Conservation (phyloP, 2,329 filamentous ascomycete species). For the Verticillium isaacii region DNA sequence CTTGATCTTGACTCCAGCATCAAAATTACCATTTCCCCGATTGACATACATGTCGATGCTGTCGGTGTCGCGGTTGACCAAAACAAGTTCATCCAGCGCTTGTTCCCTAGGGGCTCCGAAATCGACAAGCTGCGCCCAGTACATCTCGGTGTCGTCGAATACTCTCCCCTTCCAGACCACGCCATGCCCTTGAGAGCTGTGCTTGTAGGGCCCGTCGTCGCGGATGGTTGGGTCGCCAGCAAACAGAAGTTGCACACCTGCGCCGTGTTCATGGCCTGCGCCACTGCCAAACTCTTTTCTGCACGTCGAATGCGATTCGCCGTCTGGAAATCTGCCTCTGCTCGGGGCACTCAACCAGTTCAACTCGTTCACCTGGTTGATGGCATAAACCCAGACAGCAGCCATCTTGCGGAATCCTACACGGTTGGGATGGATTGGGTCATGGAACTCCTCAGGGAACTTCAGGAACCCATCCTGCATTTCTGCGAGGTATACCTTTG, state of each 20-base stretch:
- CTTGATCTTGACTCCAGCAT: neutral
- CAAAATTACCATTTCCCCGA: neutral
- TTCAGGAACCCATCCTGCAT: neutral
- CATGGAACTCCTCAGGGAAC: neutral
- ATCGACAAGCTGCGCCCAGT: slow-evolving; percentile 15
- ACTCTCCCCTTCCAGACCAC: slow-evolving; percentile 6
- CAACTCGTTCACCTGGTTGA: neutral
- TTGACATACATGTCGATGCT: neutral
- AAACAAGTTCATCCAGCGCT: slow-evolving; percentile 10
- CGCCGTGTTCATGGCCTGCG: neutral
- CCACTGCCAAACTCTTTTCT: neutral
- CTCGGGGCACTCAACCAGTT: neutral
- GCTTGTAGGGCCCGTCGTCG: slow-evolving; percentile 22
- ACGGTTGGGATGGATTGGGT: neutral
- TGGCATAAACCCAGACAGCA: slow-evolving; percentile 1
- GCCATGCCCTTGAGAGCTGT: slow-evolving; percentile 14
- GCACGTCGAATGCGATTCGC: neutral
- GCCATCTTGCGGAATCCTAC: neutral
- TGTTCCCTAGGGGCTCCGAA: slow-evolving; percentile 15
- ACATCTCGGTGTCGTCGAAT: slow-evolving; percentile 15
- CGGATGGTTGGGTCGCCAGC: neutral
- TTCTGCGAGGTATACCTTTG: neutral
- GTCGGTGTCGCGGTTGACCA: neutral
- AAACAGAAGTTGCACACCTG: neutral
- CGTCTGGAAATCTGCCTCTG: neutral